Base-by-base conservation (phyloP, 2,329 filamentous ascomycete genomes). In the Capronia americana region DNA sequence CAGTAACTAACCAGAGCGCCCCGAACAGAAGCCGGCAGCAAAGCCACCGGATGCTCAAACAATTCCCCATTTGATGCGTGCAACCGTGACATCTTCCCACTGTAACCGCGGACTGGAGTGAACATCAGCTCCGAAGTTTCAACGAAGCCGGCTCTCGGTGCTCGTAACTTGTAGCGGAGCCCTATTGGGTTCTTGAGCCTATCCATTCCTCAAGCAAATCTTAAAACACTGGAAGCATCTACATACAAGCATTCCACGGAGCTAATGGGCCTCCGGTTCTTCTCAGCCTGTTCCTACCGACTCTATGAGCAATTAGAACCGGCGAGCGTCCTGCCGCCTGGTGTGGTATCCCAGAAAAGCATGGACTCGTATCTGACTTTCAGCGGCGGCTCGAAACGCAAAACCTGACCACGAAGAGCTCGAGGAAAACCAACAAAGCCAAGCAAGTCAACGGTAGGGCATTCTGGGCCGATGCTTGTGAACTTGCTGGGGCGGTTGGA, bases 61-160 rank as follows among this genome's bases (percentile, higher is more conserved):
- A 34, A 34, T 34, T 44, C 38, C 20, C 17, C 7, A 17, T 7
- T 44, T 44, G 38, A 17, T 44, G 17, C 14, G 7, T 51, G 46
- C 48, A 26, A 51, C 58, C 48, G 58, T 53, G 48, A 53, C 58
- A 61, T 53, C 11, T 14, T 54, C n/a, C 24, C 11, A 30, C 50
- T 61, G 58, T 20, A 44, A 61, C 58, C 3, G 26, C 26, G 30
- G 20, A 12, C n/a, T n/a, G 12, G 11, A 46, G 26, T 58, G 20
- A 58, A 44, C 26, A 4, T 51, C 20, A 11, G 23, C 17, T 14
- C 38, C 38, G 17, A 41, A 41, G 38, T 44, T 44, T 3, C 38
- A 8, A 44, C 17, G 14, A n/a, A 44, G 38, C 38, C 38, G 38
- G 3, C 38, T n/a, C 5, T 20, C 38, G 7, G 6, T 7, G 3